Conservation (phyloP, 2,329 filamentous ascomycete species). For the Fusarium sambucinum region DNA sequence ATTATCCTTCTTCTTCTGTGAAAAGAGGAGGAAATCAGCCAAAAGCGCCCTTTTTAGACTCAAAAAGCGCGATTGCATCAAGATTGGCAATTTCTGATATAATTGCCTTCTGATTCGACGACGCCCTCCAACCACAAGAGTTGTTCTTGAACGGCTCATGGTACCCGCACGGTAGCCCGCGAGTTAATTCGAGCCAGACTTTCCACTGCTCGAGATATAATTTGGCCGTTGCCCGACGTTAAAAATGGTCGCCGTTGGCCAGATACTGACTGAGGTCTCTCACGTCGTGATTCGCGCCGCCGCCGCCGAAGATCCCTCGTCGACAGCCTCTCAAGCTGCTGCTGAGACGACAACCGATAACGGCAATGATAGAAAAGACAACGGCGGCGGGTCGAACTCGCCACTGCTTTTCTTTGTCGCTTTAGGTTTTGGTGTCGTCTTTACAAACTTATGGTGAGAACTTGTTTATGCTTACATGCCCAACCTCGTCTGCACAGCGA, state of each 20-base stretch:
- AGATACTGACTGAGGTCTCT: constrained; percentile 46
- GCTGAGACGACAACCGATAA: constrained; percentile 30
- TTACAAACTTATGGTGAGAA: constrained; percentile 95
- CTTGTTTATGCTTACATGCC: constrained; percentile 18
- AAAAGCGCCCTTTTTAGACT: constrained; percentile 1
- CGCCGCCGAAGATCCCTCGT: constrained; percentile 34
- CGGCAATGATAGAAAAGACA: constrained; percentile 32
- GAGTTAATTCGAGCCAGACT: constrained; percentile 46
- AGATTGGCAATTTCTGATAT: constrained; percentile 28
- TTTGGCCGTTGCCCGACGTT: constrained; percentile 27
- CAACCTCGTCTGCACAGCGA: constrained; percentile 69
- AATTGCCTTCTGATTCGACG: constrained; percentile 36
- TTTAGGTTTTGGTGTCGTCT: constrained; percentile 96
- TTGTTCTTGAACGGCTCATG: constrained; percentile 43
- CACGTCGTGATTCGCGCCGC: constrained; percentile 45
- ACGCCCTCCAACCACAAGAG: constrained; percentile 35
- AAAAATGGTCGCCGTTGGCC: constrained; percentile 46
- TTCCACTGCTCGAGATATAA: constrained; percentile 35
- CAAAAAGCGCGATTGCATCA: constrained; percentile 22
- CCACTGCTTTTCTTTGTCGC: constrained; percentile 85
- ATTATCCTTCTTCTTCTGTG: constrained; percentile 23
- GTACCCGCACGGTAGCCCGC: constrained; percentile 45
- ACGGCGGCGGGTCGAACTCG: constrained; percentile 55
- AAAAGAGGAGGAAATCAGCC: constrained; percentile 8
- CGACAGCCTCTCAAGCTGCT: constrained; percentile 39